Evolutionary conservation across 331 rosid genomes (phyloP).

Genomic region (Acacia pycnantha): DNA sequence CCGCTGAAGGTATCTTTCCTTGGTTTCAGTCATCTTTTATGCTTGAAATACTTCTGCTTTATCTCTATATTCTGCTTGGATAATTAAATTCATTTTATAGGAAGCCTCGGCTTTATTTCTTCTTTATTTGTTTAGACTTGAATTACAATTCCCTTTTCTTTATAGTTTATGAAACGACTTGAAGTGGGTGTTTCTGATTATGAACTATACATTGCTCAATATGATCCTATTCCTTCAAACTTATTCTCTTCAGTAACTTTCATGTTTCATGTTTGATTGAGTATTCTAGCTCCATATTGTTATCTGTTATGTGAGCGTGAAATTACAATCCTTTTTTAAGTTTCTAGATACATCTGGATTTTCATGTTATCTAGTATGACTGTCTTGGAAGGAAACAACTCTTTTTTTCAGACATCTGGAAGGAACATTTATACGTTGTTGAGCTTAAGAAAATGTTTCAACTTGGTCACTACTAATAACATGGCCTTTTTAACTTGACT

Average conservation of each 20-base stretch:
- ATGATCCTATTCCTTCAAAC: not conserved
- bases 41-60: not conserved
- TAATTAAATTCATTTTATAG: not conserved
- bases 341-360: conserved; percentile 12
- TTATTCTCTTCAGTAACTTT: not conserved
- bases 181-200: not conserved
- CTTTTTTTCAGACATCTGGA: not conserved
- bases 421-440: not conserved
- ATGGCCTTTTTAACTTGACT: not conserved
- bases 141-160: not conserved
- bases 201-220: not conserved
- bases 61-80: not conserved
- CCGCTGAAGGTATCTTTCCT: conserved; percentile 67
- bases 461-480: not conserved
- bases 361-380: not conserved
- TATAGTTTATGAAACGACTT: not conserved
- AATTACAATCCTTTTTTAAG: not conserved
- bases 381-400: not conserved
- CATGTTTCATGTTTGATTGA: conserved; percentile 5
- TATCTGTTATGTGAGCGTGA: not conserved
- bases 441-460: not conserved
- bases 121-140: not conserved
- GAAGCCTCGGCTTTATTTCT: not conserved
- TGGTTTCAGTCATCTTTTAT: not conserved
- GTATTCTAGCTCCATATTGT: not conserved